Base-by-base conservation (phyloP, 176 grass and related monocot species). In the Chrysopogon serrulatus region DNA sequence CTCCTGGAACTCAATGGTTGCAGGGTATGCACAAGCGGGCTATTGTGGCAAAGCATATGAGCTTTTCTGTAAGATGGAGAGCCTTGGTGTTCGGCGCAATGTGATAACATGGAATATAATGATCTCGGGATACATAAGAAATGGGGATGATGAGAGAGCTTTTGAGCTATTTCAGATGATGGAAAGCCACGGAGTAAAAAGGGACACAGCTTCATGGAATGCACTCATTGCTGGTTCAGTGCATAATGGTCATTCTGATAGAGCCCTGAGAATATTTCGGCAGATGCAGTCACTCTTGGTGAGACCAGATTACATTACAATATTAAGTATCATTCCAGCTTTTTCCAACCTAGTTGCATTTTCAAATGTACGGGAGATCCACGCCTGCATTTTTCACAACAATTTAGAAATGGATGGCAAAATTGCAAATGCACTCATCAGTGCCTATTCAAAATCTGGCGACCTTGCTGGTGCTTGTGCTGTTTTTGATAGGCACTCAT, bases 1-100 rank as follows among this genome's bases (percentile, higher is more conserved):
- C 87, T 92, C 89, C 30, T 95, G 87, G 93, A 95, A 95, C 86
- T 95, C 93, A 73, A 92, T 95, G 87, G 71, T 95, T 88, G 71
- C 85, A 88, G 90, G 90, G 42, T 95, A 90, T 75, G 63, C 90
- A 31, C 90, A 89, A 63, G 85, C 79, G 6, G 90, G 90, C 34
- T 95, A 92, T 48, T 95, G 87, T 40, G 90, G 93, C 53, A 95
- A 92, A 84, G 90, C 90, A 24, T 90, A 92, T 49, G 93, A 90
- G 37, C 82, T 95, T 48, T 95, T 95, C 85, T 88, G 74, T 34
- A 90, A 83, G 79, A 95, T 95, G 93, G 87, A 88, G 42, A 83
- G 42, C 64, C 67, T 56, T 76, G 87, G 87, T 57, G 71, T 95
- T 74, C 79, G 14, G 11, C 85, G 87, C 77, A 95, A 95, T 86